These are phyloP conservation scores for Hypoxylon trugodes DNA, from an alignment of 495 filamentous ascomycete species.

Conservation along the genomic window DNA sequence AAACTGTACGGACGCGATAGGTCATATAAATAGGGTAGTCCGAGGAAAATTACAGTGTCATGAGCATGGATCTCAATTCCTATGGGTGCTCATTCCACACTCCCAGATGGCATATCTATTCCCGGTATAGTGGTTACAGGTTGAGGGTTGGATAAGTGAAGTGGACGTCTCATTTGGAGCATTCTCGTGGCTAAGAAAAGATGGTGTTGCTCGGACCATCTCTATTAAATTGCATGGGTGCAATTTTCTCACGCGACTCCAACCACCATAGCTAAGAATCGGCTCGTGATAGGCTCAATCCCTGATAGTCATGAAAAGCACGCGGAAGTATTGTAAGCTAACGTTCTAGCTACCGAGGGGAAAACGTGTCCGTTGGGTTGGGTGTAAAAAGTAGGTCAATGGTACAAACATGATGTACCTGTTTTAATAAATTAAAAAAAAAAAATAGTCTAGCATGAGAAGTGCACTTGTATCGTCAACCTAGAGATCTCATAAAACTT, in stretches of 20 bases:
- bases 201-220: background rate
- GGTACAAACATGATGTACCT: background rate
- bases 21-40: background rate
- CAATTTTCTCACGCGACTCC: background rate
- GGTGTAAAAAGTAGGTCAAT: background rate
- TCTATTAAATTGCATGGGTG: background rate
- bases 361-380: background rate
- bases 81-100: too few relatives aligned
- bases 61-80: background rate
- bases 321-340: background rate
- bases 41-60: background rate
- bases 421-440: background rate
- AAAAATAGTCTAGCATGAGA: too few relatives aligned
- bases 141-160: too few relatives aligned
- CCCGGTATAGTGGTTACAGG: background rate
- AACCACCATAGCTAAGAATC: slow-evolving; percentile 11
- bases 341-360: slow-evolving; percentile 3
- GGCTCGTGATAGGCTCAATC: background rate
- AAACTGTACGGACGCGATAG: too few relatives aligned
- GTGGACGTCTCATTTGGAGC: too few relatives aligned
- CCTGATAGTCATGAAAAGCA: slow-evolving; percentile 1
- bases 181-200: background rate
- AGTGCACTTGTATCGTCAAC: too few relatives aligned
- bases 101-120: too few relatives aligned
- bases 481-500: background rate